Evolutionary conservation across 106 monocot species (phyloP).

Genomic region (Hemerocallis citrina): DNA sequence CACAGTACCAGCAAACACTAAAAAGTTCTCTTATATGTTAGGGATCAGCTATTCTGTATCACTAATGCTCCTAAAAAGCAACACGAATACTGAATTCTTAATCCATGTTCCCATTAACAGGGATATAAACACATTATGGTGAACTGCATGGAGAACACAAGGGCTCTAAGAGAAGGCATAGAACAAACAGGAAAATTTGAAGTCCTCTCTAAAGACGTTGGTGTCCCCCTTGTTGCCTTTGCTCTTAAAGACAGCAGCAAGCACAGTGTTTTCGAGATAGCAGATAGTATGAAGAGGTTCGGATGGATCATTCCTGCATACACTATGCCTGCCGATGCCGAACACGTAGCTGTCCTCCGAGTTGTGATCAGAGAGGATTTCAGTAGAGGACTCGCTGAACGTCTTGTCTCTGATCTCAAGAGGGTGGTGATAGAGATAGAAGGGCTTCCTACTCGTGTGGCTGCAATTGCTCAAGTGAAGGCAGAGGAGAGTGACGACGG

Average conservation of each 20-base stretch:
- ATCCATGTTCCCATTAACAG: too few species aligned
- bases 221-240: constrained; percentile 72
- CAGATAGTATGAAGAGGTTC: constrained; percentile 42
- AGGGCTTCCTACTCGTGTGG: background rate
- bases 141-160: constrained; percentile 66
- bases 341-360: constrained; percentile 55
- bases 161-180: constrained; percentile 39
- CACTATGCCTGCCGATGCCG: constrained; percentile 65
- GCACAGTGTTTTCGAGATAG: constrained; percentile 47
- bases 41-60: too few species aligned
- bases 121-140: constrained; percentile 71
- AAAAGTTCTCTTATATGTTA: too few species aligned
- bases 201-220: constrained; percentile 57
- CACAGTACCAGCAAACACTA: too few species aligned
- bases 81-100: too few species aligned
- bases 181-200: constrained; percentile 42
- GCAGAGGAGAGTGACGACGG: background rate
- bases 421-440: constrained; percentile 52
- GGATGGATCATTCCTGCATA: constrained; percentile 84
- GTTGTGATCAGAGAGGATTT: constrained; percentile 85
- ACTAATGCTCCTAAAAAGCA: too few species aligned
- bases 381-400: constrained; percentile 56
- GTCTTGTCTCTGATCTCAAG: constrained; percentile 40
- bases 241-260: constrained; percentile 48
- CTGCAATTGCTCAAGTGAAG: background rate